Conservation (phyloP, 306 rosid species). For the Vachellia collinsii region DNA sequence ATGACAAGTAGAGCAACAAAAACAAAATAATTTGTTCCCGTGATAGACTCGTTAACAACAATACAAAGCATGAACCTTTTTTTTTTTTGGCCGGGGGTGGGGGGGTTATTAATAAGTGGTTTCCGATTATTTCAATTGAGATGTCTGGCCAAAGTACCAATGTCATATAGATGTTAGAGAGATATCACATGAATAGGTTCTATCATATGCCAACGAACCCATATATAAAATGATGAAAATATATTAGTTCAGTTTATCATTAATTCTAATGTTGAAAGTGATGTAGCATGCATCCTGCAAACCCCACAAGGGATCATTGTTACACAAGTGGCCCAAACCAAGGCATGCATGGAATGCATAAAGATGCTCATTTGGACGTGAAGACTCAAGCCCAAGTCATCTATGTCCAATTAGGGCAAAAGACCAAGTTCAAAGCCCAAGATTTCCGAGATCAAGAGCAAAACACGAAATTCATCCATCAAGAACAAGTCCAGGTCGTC, state of each 20-base stretch:
- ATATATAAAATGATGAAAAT: neutral
- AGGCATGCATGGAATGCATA: neutral
- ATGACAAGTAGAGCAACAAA: slow-evolving; percentile 8
- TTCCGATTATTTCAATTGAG: neutral
- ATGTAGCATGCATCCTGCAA: neutral
- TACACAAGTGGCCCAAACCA: neutral
- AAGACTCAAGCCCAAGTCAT: neutral
- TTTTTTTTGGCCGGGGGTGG: neutral
- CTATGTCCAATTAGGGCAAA: neutral
- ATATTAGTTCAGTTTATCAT: slow-evolving; percentile 11
- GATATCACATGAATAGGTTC: slow-evolving; percentile 10
- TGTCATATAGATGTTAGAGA: slow-evolving; percentile 6
- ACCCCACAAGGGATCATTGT: neutral
- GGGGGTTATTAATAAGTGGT: neutral
- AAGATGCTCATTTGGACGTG: neutral
- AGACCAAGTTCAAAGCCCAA: neutral
- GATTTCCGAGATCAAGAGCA: neutral
- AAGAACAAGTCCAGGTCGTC: neutral
- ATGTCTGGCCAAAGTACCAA: slow-evolving; percentile 6
- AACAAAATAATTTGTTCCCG: slow-evolving; percentile 7
- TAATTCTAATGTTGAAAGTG: slow-evolving; percentile 2
- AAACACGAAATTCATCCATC: neutral
- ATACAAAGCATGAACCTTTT: neutral
- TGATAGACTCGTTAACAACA: neutral
- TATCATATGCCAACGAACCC: slow-evolving; percentile 5